Evolutionary conservation across 306 rosid genomes (phyloP), one percentile per base, ranked within the genome.

Genomic region (Casuarina cunninghamiana): DNA sequence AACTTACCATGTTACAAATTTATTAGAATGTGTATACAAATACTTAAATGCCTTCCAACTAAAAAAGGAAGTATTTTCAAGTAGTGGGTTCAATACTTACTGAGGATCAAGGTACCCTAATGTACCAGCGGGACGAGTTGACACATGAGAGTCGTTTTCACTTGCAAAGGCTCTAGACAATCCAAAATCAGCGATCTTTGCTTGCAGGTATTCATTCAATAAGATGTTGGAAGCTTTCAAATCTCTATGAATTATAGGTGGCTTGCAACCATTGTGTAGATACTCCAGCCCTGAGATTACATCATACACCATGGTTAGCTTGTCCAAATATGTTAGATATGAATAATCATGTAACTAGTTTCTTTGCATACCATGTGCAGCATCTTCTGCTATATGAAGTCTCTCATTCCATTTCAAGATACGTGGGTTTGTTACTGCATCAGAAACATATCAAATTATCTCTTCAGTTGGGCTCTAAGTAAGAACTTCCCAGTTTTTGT

Each of bases 131-230:
- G 63, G 44, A 32, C 1, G 53, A 0, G 86, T 83, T 44, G 60
- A 32, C 4, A 72, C 41, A 66, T 81, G 81, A 26, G 32, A 61
- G 54, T 44, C 80, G 2, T 9, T 69, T 2, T 76, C 82, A 2
- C 11, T 49, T 0, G 51, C 1, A 15, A 80, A 78, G n/a, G 16
- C 17, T 79, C 74, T 85, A 17, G 87, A 87, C 1, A 84, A 11
- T 3, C 88, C 87, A 53, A 85, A 87, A 75, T 87, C 84, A 21
- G 84, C 81, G 45, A 87, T 66, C 76, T 87, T 83, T 39, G 87
- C 87, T 6, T 73, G 84, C 57, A 80, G 46, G 2, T 53, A 53
- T 4, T 81, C 83, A 16, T 73, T 71, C n/a, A 84, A 11, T 71
- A 87, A 53, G 3, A 84, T 84, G 77, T 87, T 87, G 3, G 85